phyloP scores from a whole-genome alignment of 2,329 filamentous ascomycete genomes.

The Coniochaeta sp. region DNA sequence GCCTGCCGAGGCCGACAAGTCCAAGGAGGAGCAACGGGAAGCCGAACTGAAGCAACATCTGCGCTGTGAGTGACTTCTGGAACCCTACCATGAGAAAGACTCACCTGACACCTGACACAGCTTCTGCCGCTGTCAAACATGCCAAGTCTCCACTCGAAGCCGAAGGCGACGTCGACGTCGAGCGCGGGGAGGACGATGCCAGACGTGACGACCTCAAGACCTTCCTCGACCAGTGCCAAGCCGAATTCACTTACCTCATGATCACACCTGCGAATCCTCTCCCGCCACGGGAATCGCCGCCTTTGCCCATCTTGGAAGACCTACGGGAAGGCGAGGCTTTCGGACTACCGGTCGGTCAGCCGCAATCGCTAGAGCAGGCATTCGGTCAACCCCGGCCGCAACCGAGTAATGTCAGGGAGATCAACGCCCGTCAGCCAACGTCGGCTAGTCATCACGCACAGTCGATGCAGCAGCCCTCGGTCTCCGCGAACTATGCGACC shows the following conservation, averaged over 20 bases:
- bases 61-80: slow-evolving; percentile 34
- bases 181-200: slow-evolving; percentile 41
- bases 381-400: slow-evolving; percentile 20
- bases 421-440: slow-evolving; percentile 44
- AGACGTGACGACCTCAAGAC: slow-evolving; percentile 48
- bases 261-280: slow-evolving; percentile 59
- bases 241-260: slow-evolving; percentile 63
- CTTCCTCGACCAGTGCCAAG: slow-evolving; percentile 58
- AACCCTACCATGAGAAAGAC: too few species aligned
- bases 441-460: slow-evolving; percentile 52
- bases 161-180: slow-evolving; percentile 28
- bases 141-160: slow-evolving; percentile 35
- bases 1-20: slow-evolving; percentile 25
- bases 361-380: slow-evolving; percentile 20
- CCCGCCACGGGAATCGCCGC: slow-evolving; percentile 57
- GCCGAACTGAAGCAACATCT: slow-evolving; percentile 51
- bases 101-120: slow-evolving; percentile 5
- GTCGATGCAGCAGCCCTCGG: slow-evolving; percentile 37
- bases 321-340: slow-evolving; percentile 48
- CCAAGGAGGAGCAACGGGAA: slow-evolving; percentile 37
- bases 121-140: slow-evolving; percentile 8
- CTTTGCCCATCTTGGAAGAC: slow-evolving; percentile 51
- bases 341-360: slow-evolving; percentile 28
- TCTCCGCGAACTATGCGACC: slow-evolving; percentile 19
- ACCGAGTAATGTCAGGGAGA: slow-evolving; percentile 51